Conservation (phyloP, 495 filamentous ascomycete genomes). For the Delitschia confertaspora region DNA sequence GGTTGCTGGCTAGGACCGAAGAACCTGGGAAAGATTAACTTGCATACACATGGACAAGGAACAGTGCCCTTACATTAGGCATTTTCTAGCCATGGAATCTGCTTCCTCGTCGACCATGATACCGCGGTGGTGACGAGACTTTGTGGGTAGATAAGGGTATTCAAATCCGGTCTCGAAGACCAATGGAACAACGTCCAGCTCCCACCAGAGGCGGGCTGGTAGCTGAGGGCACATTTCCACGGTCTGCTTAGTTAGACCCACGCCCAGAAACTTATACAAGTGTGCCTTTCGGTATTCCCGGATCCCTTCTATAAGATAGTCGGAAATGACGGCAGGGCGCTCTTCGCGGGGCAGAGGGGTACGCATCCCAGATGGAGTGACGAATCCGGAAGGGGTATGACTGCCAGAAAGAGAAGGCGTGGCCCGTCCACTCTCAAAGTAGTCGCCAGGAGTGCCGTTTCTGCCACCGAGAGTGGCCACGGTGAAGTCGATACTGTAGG, state of each 20-base stretch:
- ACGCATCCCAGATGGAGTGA: conserved; percentile 15
- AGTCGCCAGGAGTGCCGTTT: not conserved
- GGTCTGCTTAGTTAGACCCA: conserved; percentile 47
- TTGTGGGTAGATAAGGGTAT: conserved; percentile 19
- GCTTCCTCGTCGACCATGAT: conserved; percentile 71
- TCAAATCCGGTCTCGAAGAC: conserved; percentile 37
- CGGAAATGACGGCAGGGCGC: conserved; percentile 13
- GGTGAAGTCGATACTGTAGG: conserved; percentile 69
- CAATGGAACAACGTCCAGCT: conserved; percentile 69
- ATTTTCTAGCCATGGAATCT: conserved; percentile 77
- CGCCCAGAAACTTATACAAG: conserved; percentile 34
- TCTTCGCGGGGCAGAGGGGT: conserved; percentile 25
- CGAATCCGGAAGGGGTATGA: not conserved
- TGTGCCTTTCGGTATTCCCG: conserved; percentile 29
- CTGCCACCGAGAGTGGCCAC: conserved; percentile 44
- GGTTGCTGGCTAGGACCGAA: conserved; percentile 71
- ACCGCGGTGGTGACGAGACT: conserved; percentile 41
- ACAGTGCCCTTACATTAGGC: conserved; percentile 48
- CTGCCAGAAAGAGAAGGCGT: conserved; percentile 2
- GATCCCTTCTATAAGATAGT: conserved; percentile 27
- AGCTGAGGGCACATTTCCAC: conserved; percentile 49
- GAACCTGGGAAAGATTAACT: conserved; percentile 41
- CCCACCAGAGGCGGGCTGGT: conserved; percentile 67
- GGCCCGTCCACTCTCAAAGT: conserved; percentile 2
- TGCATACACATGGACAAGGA: not conserved